These are phyloP conservation scores for Tolypocladium tropicale DNA, from an alignment of 2,329 filamentous ascomycete species.

Conservation along the genomic window DNA sequence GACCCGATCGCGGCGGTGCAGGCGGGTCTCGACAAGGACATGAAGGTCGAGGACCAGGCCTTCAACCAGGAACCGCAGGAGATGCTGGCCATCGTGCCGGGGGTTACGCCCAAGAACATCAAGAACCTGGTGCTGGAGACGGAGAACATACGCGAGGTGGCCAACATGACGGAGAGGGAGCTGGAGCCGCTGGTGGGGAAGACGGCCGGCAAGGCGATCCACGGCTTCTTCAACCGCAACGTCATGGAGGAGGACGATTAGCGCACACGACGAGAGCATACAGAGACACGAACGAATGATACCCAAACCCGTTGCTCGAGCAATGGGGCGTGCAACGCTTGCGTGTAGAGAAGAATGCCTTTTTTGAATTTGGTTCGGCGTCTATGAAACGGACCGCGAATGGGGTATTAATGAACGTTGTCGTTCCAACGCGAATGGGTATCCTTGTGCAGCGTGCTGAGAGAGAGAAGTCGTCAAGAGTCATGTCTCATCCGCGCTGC, in stretches of 20 bases:
- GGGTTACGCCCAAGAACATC: slow-evolving; percentile 71
- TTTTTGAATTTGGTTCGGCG: background rate
- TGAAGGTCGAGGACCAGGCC: slow-evolving; percentile 53
- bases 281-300: slow-evolving; percentile 5
- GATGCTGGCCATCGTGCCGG: slow-evolving; percentile 78
- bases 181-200: slow-evolving; percentile 66
- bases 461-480: background rate
- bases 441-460: background rate
- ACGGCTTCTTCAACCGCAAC: slow-evolving; percentile 67
- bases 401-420: slow-evolving; percentile 2
- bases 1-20: slow-evolving; percentile 82
- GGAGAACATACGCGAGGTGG: slow-evolving; percentile 70
- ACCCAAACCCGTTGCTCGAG: background rate
- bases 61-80: slow-evolving; percentile 85
- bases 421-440: background rate
- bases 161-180: slow-evolving; percentile 71
- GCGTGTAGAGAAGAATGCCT: background rate
- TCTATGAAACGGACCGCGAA: background rate
- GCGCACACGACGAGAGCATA: background rate
- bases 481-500: background rate
- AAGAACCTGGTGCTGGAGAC: slow-evolving; percentile 61
- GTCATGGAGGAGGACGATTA: slow-evolving; percentile 40
- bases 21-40: slow-evolving; percentile 54
- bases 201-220: slow-evolving; percentile 63
- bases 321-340: no score